Evolutionary conservation across 1,139 yeast genomes (phyloP).

Genomic region (Kodamaea derodonti): DNA sequence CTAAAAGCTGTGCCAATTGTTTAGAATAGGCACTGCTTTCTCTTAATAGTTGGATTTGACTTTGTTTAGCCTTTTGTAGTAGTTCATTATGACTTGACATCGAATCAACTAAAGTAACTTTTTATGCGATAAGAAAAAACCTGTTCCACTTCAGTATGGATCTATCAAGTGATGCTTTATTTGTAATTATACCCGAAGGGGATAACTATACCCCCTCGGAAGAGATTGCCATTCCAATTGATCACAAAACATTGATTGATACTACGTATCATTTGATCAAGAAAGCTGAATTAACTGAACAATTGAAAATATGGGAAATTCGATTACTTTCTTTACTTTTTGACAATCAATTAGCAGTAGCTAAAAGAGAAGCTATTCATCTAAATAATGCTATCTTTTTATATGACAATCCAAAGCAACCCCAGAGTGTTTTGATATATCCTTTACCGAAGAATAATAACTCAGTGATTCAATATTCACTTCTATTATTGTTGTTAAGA

Average conservation of each 20-base stretch:
- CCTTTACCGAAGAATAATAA: constrained; percentile 38
- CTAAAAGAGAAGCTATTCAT: constrained; percentile 37
- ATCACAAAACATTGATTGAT: no score
- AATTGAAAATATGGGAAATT: constrained; percentile 35
- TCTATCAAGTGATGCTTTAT: not conserved
- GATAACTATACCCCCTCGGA: no score
- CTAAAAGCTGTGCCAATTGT: constrained; percentile 25
- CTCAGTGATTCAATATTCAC: constrained; percentile 19
- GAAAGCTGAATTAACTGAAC: constrained; percentile 2
- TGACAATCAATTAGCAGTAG: constrained; percentile 25
- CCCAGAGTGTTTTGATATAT: constrained; percentile 18
- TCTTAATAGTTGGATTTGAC: constrained; percentile 27
- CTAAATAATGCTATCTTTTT: constrained; percentile 36
- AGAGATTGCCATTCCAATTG: no score
- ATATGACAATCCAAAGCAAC: constrained; percentile 22
- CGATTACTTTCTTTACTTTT: constrained; percentile 31
- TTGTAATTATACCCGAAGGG: constrained; percentile 1
- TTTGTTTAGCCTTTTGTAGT: constrained; percentile 33
- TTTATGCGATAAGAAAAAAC: no score
- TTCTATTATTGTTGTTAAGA: constrained; percentile 30
- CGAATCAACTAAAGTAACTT: no score
- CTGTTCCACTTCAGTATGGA: no score
- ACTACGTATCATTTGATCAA: constrained; percentile 16
- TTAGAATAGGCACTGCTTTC: constrained; percentile 27
- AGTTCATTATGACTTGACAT: constrained; percentile 26